A percentile compares a stretch with the other conserved stretches of the same genome.
phyloP scores from a whole-genome alignment of 768 basidiomycete species.

The Suillus hirtellus region DNA sequence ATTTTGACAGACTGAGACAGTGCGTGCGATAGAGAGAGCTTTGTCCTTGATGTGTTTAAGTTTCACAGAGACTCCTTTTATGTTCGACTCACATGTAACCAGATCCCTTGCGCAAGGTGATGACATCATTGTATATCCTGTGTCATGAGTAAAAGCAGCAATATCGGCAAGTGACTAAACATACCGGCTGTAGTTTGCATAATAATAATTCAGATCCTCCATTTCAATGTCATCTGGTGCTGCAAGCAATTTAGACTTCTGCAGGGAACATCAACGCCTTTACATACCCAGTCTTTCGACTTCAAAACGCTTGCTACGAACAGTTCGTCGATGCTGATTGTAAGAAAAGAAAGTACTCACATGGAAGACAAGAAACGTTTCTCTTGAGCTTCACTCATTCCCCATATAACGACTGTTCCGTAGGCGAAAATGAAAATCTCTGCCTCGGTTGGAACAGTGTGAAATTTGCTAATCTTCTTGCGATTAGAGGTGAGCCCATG shows the following conservation, averaged over 20 bases:
- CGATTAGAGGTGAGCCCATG: constrained; percentile 37
- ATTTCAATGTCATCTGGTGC: constrained; percentile 89
- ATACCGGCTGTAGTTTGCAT: constrained; percentile 93
- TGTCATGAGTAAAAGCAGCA: constrained; percentile 26
- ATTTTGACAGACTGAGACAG: constrained; percentile 97
- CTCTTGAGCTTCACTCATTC: constrained; percentile 94
- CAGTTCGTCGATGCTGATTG: constrained; percentile 14
- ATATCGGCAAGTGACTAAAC: constrained; percentile 22
- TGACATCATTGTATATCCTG: constrained; percentile 96
- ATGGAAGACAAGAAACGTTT: constrained; percentile 86
- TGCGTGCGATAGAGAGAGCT: constrained; percentile 91
- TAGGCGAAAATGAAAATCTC: constrained; percentile 95
- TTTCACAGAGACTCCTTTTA: constrained; percentile 17
- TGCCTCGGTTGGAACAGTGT: constrained; percentile 65
- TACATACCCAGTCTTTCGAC: constrained; percentile 76
- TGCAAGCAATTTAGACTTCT: constrained; percentile 30
- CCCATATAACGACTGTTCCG: constrained; percentile 96
- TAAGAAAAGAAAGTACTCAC: constrained; percentile 48
- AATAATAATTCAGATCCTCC: constrained; percentile 97
- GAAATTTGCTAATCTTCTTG: constrained; percentile 64
- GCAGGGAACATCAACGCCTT: constrained; percentile 7
- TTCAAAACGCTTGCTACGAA: constrained; percentile 85
- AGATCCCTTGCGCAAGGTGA: constrained; percentile 90
- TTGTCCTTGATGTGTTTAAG: constrained; percentile 64
- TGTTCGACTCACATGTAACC: constrained; percentile 78